A percentile compares a stretch with the other conserved stretches of the same genome.
Evolutionary conservation across 1,284 basidiomycete genomes (phyloP).

Genomic region (Leccinum olivaceoglutinosum): DNA sequence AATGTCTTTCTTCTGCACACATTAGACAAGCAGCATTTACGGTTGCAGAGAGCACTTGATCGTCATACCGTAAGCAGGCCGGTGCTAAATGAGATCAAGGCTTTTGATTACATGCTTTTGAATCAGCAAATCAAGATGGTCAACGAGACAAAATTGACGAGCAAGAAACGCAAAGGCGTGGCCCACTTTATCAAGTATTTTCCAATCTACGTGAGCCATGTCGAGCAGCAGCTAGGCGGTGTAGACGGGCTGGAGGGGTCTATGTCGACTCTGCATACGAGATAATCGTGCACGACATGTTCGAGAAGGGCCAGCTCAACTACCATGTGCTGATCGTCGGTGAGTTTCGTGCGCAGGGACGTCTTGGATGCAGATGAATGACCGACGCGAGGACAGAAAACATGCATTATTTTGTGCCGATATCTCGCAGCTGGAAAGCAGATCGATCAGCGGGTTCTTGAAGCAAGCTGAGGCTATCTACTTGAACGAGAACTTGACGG

Average conservation of each 20-base stretch:
- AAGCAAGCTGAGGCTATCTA: conserved; percentile 80
- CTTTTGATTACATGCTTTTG: conserved; percentile 35
- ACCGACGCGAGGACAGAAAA: conserved; percentile 62
- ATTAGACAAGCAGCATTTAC: conserved; percentile 78
- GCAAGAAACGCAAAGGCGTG: conserved; percentile 90
- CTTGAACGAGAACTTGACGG: conserved; percentile 71
- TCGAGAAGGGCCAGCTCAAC: conserved; percentile 94
- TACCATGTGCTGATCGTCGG: conserved; percentile 95
- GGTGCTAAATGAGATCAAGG: not conserved
- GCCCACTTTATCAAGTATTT: conserved; percentile 93
- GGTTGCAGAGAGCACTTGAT: conserved; percentile 70
- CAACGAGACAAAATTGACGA: conserved; percentile 85
- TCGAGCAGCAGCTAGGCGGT: conserved; percentile 84
- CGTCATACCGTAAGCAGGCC: conserved; percentile 67
- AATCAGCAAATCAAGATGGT: conserved; percentile 86
- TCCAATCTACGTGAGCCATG: conserved; percentile 79
- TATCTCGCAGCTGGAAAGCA: conserved; percentile 63
- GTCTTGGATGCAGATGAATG: not conserved
- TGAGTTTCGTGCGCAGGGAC: conserved; percentile 36
- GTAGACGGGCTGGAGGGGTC: conserved; percentile 68
- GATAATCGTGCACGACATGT: conserved; percentile 83
- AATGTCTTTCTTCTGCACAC: conserved; percentile 71
- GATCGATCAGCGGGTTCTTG: conserved; percentile 64
- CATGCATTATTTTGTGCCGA: conserved; percentile 91
- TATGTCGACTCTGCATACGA: conserved; percentile 85